A percentile compares a stretch with the other conserved stretches of the same genome.
Conservation (phyloP, 805 yeast genomes). For the Starmerella roubikii region DNA sequence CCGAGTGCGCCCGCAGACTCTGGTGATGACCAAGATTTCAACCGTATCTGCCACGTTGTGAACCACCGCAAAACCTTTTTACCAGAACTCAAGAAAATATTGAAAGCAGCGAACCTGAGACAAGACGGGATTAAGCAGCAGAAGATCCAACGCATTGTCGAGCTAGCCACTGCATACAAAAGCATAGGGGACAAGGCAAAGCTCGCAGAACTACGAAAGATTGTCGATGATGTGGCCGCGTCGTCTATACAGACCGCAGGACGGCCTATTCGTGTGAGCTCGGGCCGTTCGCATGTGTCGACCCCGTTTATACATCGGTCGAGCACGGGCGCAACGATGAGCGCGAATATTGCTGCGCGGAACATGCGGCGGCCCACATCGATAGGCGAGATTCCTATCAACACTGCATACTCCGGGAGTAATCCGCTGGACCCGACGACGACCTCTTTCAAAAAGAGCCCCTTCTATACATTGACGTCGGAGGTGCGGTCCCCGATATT, state of each 20-base stretch:
- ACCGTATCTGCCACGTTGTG: neutral
- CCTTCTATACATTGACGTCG: constrained; percentile 20
- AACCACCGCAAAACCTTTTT: constrained; percentile 11
- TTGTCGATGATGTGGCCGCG: too few relatives aligned
- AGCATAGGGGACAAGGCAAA: too few relatives aligned
- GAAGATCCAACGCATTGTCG: constrained; percentile 40
- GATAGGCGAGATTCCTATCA: neutral
- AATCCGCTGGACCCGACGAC: constrained; percentile 2
- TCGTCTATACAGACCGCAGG: too few relatives aligned
- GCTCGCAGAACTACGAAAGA: too few relatives aligned
- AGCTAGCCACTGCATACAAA: too few relatives aligned
- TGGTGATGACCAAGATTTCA: neutral
- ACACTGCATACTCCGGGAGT: neutral
- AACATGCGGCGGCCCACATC: constrained; percentile 1
- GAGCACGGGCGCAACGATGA: too few relatives aligned
- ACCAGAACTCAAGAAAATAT: constrained; percentile 22
- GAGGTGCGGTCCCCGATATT: constrained; percentile 16
- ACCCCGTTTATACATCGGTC: too few relatives aligned
- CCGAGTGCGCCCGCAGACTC: too few relatives aligned
- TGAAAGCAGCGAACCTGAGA: constrained; percentile 32
- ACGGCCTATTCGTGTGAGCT: too few relatives aligned
- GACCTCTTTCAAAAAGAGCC: constrained; percentile 18
- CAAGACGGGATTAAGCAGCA: constrained; percentile 49
- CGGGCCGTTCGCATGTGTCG: too few relatives aligned
- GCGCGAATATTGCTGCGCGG: neutral